Conservation (phyloP, 306 rosid genomes). For the Vigna angularis region DNA sequence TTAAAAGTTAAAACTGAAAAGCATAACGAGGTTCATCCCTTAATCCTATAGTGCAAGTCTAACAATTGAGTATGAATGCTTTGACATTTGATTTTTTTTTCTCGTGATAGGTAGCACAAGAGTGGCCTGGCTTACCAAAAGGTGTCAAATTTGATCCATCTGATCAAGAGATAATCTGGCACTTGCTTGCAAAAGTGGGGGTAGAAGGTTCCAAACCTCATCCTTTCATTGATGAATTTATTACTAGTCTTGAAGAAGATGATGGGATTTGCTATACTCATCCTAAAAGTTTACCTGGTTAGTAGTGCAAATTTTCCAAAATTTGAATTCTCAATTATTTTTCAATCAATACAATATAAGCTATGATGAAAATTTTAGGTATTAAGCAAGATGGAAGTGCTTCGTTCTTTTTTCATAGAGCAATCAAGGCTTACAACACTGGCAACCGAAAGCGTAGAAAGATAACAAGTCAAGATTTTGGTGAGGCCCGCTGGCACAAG, state of each 20-base stretch:
- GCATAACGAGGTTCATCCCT: constrained; percentile 27
- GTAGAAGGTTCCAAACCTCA: constrained; percentile 59
- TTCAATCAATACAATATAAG: constrained; percentile 28
- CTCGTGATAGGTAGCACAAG: constrained; percentile 67
- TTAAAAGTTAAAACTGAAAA: not conserved
- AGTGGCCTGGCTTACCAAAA: constrained; percentile 92
- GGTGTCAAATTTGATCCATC: constrained; percentile 96
- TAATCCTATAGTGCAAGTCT: not conserved
- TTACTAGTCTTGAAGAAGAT: constrained; percentile 62
- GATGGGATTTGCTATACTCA: constrained; percentile 86
- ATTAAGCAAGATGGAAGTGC: constrained; percentile 83
- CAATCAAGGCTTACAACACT: constrained; percentile 84
- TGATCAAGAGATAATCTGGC: constrained; percentile 80
- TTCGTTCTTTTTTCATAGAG: constrained; percentile 82
- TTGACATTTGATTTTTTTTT: constrained; percentile 30
- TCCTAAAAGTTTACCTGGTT: constrained; percentile 83
- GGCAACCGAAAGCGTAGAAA: constrained; percentile 86
- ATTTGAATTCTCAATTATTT: constrained; percentile 20
- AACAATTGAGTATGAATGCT: constrained; percentile 28
- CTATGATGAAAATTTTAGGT: constrained; percentile 50
- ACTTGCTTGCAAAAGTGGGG: constrained; percentile 77
- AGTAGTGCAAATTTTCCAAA: constrained; percentile 36
- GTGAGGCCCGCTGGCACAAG: constrained; percentile 96
- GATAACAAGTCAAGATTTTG: constrained; percentile 64
- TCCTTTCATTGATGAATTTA: constrained; percentile 81